A percentile compares a stretch with the other conserved stretches of the same genome.
phyloP scores from a whole-genome alignment of 345 rosid species.

The Excoecaria agallocha region DNA sequence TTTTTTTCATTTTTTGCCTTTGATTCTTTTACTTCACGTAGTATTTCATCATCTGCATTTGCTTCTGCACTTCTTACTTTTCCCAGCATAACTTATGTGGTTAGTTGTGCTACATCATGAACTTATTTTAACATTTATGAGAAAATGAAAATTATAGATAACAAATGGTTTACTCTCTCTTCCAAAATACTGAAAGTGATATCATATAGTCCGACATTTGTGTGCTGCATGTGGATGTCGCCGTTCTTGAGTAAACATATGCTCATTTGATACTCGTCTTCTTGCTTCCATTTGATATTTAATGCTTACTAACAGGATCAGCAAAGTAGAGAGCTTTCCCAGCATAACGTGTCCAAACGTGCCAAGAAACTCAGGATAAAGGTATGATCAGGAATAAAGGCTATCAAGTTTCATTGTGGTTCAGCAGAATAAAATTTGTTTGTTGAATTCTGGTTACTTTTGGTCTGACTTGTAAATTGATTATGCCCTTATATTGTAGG shows the following conservation, averaged over 20 bases:
- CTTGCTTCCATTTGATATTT: neutral
- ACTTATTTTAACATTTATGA: neutral
- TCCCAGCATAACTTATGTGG: neutral
- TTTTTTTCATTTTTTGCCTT: neutral
- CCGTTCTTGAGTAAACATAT: neutral
- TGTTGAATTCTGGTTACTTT: neutral
- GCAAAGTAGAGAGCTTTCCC: conserved; percentile 98
- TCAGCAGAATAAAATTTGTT: neutral
- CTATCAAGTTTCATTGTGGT: neutral
- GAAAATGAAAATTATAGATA: neutral
- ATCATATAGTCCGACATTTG: neutral
- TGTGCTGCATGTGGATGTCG: neutral
- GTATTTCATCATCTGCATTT: neutral
- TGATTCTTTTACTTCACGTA: neutral
- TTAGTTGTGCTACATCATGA: neutral
- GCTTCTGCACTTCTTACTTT: neutral
- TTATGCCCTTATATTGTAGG: neutral
- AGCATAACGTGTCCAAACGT: conserved; percentile 77
- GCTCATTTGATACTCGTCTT: neutral
- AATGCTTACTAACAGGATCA: conserved; percentile 74
- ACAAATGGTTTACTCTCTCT: neutral
- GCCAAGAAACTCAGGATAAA: conserved; percentile 88
- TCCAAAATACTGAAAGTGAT: neutral
- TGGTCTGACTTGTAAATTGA: neutral
- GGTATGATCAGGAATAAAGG: conserved; percentile 45